phyloP scores from a whole-genome alignment of 2,329 filamentous ascomycete genomes.

The Colletotrichum melonis region DNA sequence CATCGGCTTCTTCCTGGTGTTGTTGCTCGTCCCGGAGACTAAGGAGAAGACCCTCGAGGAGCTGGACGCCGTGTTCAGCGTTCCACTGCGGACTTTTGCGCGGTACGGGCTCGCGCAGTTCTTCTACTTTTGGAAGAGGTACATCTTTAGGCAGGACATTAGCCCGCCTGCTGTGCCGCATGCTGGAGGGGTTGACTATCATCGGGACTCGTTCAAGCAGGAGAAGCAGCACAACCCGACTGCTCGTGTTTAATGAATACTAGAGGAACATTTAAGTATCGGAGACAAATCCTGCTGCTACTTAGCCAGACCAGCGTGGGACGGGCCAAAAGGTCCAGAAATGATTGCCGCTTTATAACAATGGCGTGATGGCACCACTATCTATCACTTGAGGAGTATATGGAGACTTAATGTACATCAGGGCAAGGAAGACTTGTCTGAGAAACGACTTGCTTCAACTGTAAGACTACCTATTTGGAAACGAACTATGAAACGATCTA shows the following conservation, averaged over 20 bases:
- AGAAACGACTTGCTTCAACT: too few species aligned
- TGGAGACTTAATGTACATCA: too few species aligned
- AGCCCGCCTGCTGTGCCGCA: slow-evolving; percentile 30
- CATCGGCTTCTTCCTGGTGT: slow-evolving; percentile 55
- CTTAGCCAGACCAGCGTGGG: background rate
- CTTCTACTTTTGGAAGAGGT: slow-evolving; percentile 40
- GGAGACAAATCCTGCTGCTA: background rate
- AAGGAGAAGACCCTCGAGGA: slow-evolving; percentile 59
- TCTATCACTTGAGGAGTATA: too few species aligned
- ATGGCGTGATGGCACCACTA: background rate
- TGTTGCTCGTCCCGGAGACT: slow-evolving; percentile 57
- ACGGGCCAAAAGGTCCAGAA: background rate
- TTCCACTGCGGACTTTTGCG: slow-evolving; percentile 5
- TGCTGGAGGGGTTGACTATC: background rate
- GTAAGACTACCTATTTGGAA: too few species aligned
- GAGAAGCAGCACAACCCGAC: background rate
- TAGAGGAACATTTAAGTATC: background rate
- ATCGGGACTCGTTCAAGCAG: background rate
- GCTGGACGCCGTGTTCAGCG: slow-evolving; percentile 43
- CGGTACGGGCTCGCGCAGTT: slow-evolving; percentile 40
- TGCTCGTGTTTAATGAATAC: slow-evolving; percentile 3
- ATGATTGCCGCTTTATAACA: background rate
- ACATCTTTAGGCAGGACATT: slow-evolving; percentile 36
- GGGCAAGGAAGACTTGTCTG: too few species aligned
- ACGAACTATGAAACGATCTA: too few species aligned